Base-by-base conservation (phyloP, 768 basidiomycete species). In the Leccinum variicolor region DNA sequence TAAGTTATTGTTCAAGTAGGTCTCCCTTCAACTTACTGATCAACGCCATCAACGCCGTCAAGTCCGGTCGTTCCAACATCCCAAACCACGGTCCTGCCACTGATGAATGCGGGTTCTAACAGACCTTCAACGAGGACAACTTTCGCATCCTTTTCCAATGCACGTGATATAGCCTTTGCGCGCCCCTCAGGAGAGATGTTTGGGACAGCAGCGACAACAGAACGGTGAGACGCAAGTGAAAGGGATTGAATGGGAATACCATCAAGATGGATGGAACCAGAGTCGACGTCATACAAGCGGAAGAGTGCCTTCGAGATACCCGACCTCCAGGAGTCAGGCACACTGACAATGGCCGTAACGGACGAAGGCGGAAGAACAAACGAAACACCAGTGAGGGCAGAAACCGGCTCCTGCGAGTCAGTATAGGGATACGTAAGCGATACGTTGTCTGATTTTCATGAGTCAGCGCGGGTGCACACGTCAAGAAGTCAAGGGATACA, bases 341-440 rank as follows among this genome's bases (percentile, higher is more conserved):
- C 86, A 21, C 89, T 93, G 14, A 98, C 92, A 21, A 98, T 81
- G 0, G 95, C 96, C 19, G 97, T 94, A 14, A 90, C 87, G 5
- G 86, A 84, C 5, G 90, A 90, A 67, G 89, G 91, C 0, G 90
- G 90, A 19, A 98, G 87, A 64, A 84, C 89, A 80, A 98, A 98
- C 2, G 88, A 91, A 39, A 98, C 82, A 29, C 84, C 83, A 58
- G 85, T 81, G 15, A 98, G 78, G 0, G 89, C 89, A 59, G 80
- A 82, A 50, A 67, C 46, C 14, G 72, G 68, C 15, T 78, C 80
- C 23, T 88, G 82, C 4, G 79, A 79, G 63, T 91, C 89, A 11
- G 63, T 69, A 8, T 65, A 67, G 4, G 69, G 69, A 71, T 97
- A 96, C 4, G 90, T 88, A 74, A 98, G 94, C 63, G 73, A 80